Evolutionary conservation across 306 rosid genomes (phyloP).

Genomic region (Sechiopsis laciniata): DNA sequence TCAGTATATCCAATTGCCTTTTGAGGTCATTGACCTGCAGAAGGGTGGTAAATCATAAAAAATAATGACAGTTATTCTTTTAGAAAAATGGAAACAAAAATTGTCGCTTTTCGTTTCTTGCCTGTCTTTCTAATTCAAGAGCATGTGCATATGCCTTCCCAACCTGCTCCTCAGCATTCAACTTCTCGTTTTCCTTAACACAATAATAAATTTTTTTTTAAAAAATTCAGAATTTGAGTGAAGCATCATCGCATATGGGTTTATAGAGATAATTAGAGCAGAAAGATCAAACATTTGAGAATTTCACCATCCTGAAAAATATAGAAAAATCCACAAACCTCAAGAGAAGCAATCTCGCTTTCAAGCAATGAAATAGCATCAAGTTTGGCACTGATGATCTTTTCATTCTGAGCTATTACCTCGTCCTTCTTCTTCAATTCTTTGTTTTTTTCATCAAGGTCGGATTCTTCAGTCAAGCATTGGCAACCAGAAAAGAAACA

Average conservation of each 20-base stretch:
- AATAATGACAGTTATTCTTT: neutral
- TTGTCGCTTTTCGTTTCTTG: conserved; percentile 27
- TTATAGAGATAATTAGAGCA: neutral
- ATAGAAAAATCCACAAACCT: conserved; percentile 44
- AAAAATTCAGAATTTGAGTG: neutral
- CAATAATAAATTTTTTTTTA: no score
- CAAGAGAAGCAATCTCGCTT: conserved; percentile 60
- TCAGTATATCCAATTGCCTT: conserved; percentile 45
- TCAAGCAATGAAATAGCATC: conserved; percentile 47
- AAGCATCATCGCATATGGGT: conserved; percentile 10
- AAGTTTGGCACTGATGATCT: conserved; percentile 39
- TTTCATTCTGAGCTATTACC: conserved; percentile 52
- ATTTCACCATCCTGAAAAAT: neutral
- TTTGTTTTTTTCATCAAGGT: conserved; percentile 42
- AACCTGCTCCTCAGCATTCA: conserved; percentile 56
- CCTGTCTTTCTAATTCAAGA: conserved; percentile 79
- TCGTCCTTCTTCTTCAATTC: conserved; percentile 64
- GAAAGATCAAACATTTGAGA: neutral
- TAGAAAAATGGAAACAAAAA: neutral
- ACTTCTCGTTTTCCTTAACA: conserved; percentile 51
- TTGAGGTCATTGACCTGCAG: conserved; percentile 59
- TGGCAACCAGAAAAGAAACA: conserved; percentile 13
- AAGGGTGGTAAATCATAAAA: neutral
- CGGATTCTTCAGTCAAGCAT: conserved; percentile 47
- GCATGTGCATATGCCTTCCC: conserved; percentile 86